Evolutionary conservation across 163 green algal species (phyloP).

Genomic region (Volvox carteri): DNA sequence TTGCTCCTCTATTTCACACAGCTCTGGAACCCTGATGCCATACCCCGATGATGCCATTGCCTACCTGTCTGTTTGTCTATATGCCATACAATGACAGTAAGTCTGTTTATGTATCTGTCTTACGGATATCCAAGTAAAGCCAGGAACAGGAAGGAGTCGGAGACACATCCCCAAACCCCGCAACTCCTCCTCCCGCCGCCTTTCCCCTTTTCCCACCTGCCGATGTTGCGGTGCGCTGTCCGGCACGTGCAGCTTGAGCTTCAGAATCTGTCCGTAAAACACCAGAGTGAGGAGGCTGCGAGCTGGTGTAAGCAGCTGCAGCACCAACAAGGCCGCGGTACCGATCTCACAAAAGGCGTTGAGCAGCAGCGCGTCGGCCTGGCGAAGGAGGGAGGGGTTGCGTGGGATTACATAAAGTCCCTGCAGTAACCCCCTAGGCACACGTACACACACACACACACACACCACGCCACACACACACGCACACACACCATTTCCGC

Average conservation of each 20-base stretch:
- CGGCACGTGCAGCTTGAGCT: constrained; percentile 52
- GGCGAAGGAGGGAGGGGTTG: neutral
- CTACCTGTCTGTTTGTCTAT: too few relatives aligned
- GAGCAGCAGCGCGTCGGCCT: constrained; percentile 31
- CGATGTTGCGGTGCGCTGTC: constrained; percentile 39
- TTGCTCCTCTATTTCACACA: too few relatives aligned
- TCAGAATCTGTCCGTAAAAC: constrained; percentile 42
- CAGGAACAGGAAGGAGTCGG: too few relatives aligned
- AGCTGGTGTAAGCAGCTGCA: constrained; percentile 26
- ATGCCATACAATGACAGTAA: too few relatives aligned
- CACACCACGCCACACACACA: neutral
- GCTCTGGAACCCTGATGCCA: too few relatives aligned
- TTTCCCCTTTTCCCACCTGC: too few relatives aligned
- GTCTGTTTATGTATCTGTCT: too few relatives aligned
- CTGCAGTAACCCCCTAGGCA: neutral
- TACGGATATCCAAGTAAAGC: too few relatives aligned
- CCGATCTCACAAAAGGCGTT: constrained; percentile 41
- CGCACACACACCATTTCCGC: neutral
- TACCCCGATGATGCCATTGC: too few relatives aligned
- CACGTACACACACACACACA: neutral
- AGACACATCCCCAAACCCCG: too few relatives aligned
- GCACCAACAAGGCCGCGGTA: neutral
- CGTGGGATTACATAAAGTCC: neutral
- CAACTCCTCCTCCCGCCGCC: too few relatives aligned
- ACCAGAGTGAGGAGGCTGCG: constrained; percentile 21